Base-by-base conservation (phyloP, 768 basidiomycete genomes). In the Trametes coccinea region DNA sequence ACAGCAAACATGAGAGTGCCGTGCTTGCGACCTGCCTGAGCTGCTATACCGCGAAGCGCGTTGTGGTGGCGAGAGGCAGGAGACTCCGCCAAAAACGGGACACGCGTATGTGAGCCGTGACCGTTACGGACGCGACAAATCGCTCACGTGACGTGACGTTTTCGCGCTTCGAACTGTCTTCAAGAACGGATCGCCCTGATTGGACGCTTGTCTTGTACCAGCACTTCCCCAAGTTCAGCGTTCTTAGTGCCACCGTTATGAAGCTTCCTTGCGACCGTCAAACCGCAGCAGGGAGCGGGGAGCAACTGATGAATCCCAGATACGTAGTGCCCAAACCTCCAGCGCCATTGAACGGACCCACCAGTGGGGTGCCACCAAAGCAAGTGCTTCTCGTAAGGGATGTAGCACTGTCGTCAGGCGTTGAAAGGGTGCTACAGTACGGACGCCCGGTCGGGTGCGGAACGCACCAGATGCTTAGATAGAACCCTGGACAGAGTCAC, bases 151-250 rank as follows among this genome's bases (percentile, higher is more conserved):
- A 51, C 22, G 56, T 50, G 39, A 57, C 56, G 22, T 48, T 10
- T 50, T 50, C 48, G 56, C 48, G 47, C 47, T 41, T 57, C 56
- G 56, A 48, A 31, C 2, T 11, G 34, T 11, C 34, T 37, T 43
- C 57, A 59, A 59, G 57, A 51, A 59, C 57, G 43, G 31, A 9
- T n/a, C 30, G 49, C 41, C n/a, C 30, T 52, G 57, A 52, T 52
- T 51, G 31, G 49, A 37, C 34, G 34, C 34, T 22, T 22, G 22
- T 22, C 22, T 22, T 22, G 22, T 22, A 22, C 22, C 22, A 22
- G 22, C 22, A 22, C 22, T 22, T 22, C 22, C 22, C 22, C 22
- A 22, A 22, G 22, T 22, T 22, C 22, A 22, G 22, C 22, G 22
- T 22, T 22, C 22, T 22, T 22, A 22, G 22, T 22, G 22, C 22